Evolutionary conservation across 164 flowering plant genomes (phyloP), one percentile per base, ranked within the genome.

Genomic region (Cinnamomum chago): DNA sequence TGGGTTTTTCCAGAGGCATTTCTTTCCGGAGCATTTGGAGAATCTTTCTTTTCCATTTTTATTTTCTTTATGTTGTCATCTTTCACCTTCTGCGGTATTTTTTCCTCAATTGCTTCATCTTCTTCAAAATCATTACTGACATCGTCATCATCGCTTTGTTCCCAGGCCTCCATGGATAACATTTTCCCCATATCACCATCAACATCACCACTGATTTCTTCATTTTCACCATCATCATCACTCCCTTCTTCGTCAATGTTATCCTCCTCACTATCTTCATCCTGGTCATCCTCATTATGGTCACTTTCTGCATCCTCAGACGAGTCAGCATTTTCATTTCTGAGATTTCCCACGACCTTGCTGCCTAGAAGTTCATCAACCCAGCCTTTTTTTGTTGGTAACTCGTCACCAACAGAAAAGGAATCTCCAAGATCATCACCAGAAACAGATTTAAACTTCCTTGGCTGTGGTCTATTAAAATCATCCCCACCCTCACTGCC

Each of bases 341-440:
- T 88, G 75, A 55, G 25, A 60, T 80, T 82, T 30, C 58, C 81
- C 22, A 60, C 76, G 69, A 78, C 86, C 77, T 81, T 75, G 70
- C 86, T 86, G 74, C 72, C 84, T 75, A 94, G 88, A 33, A 96
- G 78, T 76, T 88, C 88, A 79, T 89, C 90, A 77, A 96, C 90
- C 97, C 94, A 92, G 27, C 90, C 92, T 75, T 75, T 88, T 78
- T 81, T 89, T 62, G 75, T 62, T 55, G 68, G 76, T 27, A 70
- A 65, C 25, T 84, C 86, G 73, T 85, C 91, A 65, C 86, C 87
- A 76, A 76, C 27, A 62, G 89, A 72, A 75, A 92, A 95, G 62
- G 94, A 91, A 83, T 94, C 97, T 58, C 94, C 99, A 25, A 94
- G 94, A 83, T 94, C 99, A 84, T 96, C 99, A 3, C 98, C 98